Evolutionary conservation across 768 basidiomycete species (phyloP), one percentile per base, ranked within the genome.

Genomic region (Podaxis sp.): DNA sequence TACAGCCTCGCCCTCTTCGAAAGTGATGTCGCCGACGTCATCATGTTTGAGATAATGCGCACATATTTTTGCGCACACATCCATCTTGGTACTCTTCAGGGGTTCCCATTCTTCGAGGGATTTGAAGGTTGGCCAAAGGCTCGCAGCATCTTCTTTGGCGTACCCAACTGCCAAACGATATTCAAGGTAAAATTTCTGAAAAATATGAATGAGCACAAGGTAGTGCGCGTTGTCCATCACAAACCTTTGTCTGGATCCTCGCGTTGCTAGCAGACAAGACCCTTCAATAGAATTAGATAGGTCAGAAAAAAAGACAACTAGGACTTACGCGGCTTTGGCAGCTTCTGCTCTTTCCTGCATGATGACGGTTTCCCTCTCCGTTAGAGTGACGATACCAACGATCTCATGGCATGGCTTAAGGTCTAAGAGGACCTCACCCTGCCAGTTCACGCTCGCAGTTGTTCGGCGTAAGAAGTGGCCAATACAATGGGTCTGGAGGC

Each of bases 11-110:
- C 61, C 61, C 17, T 56, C 42, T 3, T 7, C 40, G 39, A 63
- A 63, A 2, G 3, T 24, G 13, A 56, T 40, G 19, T 26, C 36
- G 0, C 38, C 19, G 2, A 59, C 65, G 42, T 52, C 30, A 36
- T 66, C 65, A 13, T 15, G 22, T 6, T 24, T 24, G 4, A 63
- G 60, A n/a, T 65, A 58, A 38, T 69, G 61, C 0, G 2, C 1
- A 22, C 54, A 46, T 6, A 67, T 36, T 9, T 36, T 12, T 3
- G 54, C 64, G 38, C 51, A 52, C 7, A 44, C 28, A 12, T 69
- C 63, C 52, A 71, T 56, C 62, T 71, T 71, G 1, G 68, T 69
- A 4, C 56, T 57, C 46, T 68, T 69, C 1, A 64, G 19, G 2
- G 49, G 7, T 5, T 63, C 51, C 70, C 68, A 71, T 13, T 67